A percentile compares a stretch with the other conserved stretches of the same genome.
Conservation (phyloP, 805 yeast species). For the Ogataea polymorpha region DNA sequence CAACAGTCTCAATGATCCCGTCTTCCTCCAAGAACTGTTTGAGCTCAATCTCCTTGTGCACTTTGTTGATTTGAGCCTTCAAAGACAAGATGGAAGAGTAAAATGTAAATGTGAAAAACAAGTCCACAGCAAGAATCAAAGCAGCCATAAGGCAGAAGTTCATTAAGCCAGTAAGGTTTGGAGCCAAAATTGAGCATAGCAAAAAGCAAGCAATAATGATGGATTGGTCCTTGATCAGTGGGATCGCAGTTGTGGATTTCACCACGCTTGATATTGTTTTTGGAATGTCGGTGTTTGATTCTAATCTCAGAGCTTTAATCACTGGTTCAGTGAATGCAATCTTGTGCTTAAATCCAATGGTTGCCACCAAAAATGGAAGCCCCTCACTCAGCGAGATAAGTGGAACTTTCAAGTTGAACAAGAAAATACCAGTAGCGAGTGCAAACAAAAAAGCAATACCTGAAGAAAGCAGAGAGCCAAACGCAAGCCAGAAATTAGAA, state of each 20-base stretch:
- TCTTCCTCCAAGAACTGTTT: slow-evolving; percentile 87
- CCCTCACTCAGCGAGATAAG: slow-evolving; percentile 82
- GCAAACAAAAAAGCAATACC: slow-evolving; percentile 84
- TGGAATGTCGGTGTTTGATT: slow-evolving; percentile 29
- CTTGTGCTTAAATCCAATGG: slow-evolving; percentile 88
- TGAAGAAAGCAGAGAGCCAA: slow-evolving; percentile 74
- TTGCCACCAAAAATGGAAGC: slow-evolving; percentile 86
- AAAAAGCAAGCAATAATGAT: slow-evolving; percentile 69
- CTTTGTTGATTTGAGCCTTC: slow-evolving; percentile 83
- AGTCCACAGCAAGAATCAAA: slow-evolving; percentile 66
- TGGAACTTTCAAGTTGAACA: slow-evolving; percentile 61
- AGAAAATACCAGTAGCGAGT: slow-evolving; percentile 54
- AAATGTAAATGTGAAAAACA: slow-evolving; percentile 72
- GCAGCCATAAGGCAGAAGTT: slow-evolving; percentile 79
- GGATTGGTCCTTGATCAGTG: slow-evolving; percentile 70
- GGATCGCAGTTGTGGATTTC: slow-evolving; percentile 38
- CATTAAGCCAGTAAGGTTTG: slow-evolving; percentile 66
- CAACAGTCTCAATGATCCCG: slow-evolving; percentile 74
- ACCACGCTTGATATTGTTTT: slow-evolving; percentile 32
- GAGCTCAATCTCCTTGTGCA: slow-evolving; percentile 75
- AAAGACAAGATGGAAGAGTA: slow-evolving; percentile 79
- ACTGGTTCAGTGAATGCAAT: slow-evolving; percentile 65
- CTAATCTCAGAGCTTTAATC: slow-evolving; percentile 36
- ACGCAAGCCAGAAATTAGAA: slow-evolving; percentile 83
- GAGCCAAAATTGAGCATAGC: slow-evolving; percentile 62